phyloP scores from a whole-genome alignment of 2,329 filamentous ascomycete genomes.

The Ophiostoma himal-ulmi region DNA sequence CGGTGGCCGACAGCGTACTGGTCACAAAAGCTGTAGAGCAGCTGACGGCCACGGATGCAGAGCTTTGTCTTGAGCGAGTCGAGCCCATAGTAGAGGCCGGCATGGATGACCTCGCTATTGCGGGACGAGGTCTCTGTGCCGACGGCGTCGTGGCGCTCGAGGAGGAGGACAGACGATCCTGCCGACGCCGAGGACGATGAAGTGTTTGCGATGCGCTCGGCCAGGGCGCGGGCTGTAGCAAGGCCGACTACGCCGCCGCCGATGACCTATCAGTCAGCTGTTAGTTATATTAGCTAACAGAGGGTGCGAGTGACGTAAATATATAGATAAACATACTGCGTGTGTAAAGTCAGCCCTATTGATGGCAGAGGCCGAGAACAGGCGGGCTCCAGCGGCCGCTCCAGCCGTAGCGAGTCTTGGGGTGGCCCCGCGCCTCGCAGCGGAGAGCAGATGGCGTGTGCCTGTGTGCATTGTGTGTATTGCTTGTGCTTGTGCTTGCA shows the following conservation, averaged over 20 bases:
- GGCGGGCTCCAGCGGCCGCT: background rate
- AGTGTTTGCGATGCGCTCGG: slow-evolving; percentile 32
- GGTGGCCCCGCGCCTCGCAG: background rate
- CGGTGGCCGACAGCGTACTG: slow-evolving; percentile 61
- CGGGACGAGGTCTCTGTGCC: slow-evolving; percentile 84
- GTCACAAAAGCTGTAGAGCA: slow-evolving; percentile 74
- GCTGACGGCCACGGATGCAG: slow-evolving; percentile 68
- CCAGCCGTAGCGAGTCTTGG: background rate
- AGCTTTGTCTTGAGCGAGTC: slow-evolving; percentile 73
- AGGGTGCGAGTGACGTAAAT: background rate
- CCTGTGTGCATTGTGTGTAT: slow-evolving; percentile 6
- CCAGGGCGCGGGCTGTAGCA: slow-evolving; percentile 68
- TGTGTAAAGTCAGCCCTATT: slow-evolving; percentile 22
- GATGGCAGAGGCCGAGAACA: slow-evolving; percentile 15
- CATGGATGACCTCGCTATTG: slow-evolving; percentile 95
- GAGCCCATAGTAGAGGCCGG: slow-evolving; percentile 81
- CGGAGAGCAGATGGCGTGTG: background rate
- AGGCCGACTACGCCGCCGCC: slow-evolving; percentile 68
- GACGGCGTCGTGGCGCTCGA: slow-evolving; percentile 69
- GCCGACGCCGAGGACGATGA: slow-evolving; percentile 10
- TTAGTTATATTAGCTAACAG: background rate
- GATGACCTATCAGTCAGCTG: slow-evolving; percentile 40
- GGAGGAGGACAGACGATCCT: slow-evolving; percentile 62
- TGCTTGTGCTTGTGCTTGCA: background rate
- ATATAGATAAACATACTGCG: slow-evolving; percentile 10